Conservation (phyloP, 2,329 filamentous ascomycete species). For the Trichothecium roseum region DNA sequence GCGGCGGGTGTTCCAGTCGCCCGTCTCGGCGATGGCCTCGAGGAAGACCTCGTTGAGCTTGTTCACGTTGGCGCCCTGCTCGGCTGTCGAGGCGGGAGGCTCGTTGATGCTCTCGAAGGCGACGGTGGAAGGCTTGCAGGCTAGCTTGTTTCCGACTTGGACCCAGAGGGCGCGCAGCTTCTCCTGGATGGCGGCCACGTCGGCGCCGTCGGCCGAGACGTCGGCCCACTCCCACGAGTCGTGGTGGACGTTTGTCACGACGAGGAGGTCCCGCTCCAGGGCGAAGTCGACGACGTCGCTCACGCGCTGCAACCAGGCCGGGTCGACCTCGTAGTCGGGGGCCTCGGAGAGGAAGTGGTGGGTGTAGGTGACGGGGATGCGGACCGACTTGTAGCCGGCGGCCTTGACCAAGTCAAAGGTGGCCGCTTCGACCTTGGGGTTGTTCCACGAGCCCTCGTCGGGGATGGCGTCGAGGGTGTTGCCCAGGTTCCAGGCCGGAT, state of each 20-base stretch:
- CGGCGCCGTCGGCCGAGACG: slow-evolving; percentile 30
- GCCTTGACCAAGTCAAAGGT: slow-evolving; percentile 42
- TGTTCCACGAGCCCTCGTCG: slow-evolving; percentile 49
- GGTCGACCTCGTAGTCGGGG: slow-evolving; percentile 42
- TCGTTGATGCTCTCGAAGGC: slow-evolving; percentile 53
- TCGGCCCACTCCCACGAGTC: slow-evolving; percentile 51
- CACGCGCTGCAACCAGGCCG: slow-evolving; percentile 45
- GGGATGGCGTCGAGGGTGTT: slow-evolving; percentile 48
- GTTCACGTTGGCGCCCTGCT: slow-evolving; percentile 39
- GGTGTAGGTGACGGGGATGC: slow-evolving; percentile 48
- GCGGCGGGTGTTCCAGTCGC: slow-evolving; percentile 42
- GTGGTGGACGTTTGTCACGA: slow-evolving; percentile 49
- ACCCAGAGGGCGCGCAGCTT: slow-evolving; percentile 45
- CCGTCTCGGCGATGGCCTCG: slow-evolving; percentile 38
- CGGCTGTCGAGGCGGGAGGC: slow-evolving; percentile 38
- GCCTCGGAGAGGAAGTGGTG: slow-evolving; percentile 41
- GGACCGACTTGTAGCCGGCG: slow-evolving; percentile 46
- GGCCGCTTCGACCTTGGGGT: slow-evolving; percentile 33
- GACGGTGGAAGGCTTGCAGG: slow-evolving; percentile 41
- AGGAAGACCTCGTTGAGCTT: slow-evolving; percentile 47
- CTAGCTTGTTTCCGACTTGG: slow-evolving; percentile 44
- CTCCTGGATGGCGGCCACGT: slow-evolving; percentile 42
- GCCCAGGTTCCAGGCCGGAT: slow-evolving; percentile 50
- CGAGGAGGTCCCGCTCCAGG: slow-evolving; percentile 36
- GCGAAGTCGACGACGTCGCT: slow-evolving; percentile 47